Base-by-base conservation (phyloP, 23 red algal genomes). In the Gracilaria caudata region DNA sequence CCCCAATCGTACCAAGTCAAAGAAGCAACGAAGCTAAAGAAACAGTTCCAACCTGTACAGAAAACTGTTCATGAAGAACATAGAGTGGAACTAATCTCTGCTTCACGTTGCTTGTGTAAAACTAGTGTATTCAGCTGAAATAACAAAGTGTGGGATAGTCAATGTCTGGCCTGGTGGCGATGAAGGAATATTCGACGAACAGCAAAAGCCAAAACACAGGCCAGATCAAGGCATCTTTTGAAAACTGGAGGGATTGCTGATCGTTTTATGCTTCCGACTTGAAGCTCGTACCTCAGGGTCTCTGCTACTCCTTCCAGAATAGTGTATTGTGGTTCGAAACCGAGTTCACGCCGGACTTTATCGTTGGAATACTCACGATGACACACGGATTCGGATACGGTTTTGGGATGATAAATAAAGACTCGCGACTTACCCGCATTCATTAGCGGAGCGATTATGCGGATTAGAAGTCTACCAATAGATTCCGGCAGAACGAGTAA, bases 351-450 rank as follows among this genome's bases (percentile, higher is more conserved):
- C 13, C 74, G 71, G 13, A 89, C 47, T 63, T 66, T 58, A 16
- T 64, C 51, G 70, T 89, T 89, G 13, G 71, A 89, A 66, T 89
- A 89, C 55, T 89, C 85, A 16, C 85, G 51, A 43, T 89, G 41
- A 16, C 39, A 13, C 28, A 89, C 38, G 14, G 68, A 45, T 38
- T 78, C 63, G 11, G 20, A 28, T 3, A 89, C 85, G 7, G 85
- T 89, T 79, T 63, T 89, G 5, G 85, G 74, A 78, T 89, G 85
- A 38, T 89, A 89, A 23, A 89, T 89, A 56, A 89, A 89, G 21
- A 79, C 38, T 30, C 85, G 68, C n/a, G 45, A 51, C 60, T 89
- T 89, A 21, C 85, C 70, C 21, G 44, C 20, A 51, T 89, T 89
- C 85, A 89, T 78, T 4, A 89, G 12, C 5, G 85, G 85, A 21